phyloP scores from a whole-genome alignment of 192 early-diverging fungal species.

The Phycomyces nitens region DNA sequence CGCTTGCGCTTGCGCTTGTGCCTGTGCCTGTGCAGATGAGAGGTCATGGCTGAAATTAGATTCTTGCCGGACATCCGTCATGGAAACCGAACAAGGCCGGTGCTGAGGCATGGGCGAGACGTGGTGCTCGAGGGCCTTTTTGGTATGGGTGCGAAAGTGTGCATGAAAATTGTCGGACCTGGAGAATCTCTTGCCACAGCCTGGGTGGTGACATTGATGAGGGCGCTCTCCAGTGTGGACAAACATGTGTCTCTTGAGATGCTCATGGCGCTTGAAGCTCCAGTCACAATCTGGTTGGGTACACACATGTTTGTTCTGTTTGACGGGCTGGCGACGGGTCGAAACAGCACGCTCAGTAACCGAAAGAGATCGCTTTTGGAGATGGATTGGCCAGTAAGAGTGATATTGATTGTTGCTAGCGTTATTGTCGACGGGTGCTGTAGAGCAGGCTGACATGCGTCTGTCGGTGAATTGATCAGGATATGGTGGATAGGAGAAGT shows the following conservation, averaged over 20 bases:
- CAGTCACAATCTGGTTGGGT: slow-evolving; percentile 42
- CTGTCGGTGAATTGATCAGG: slow-evolving; percentile 10
- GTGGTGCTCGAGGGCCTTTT: slow-evolving; percentile 51
- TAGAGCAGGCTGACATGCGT: slow-evolving; percentile 2
- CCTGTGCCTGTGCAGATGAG: no score
- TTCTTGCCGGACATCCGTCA: slow-evolving; percentile 2
- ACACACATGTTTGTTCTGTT: slow-evolving; percentile 42
- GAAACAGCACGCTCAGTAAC: slow-evolving; percentile 11
- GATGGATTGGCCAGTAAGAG: slow-evolving; percentile 11
- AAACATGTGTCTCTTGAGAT: slow-evolving; percentile 76
- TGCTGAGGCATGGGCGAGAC: not conserved
- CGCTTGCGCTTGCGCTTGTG: no score
- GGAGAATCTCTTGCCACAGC: slow-evolving; percentile 78
- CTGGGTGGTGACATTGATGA: slow-evolving; percentile 62
- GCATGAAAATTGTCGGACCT: slow-evolving; percentile 75
- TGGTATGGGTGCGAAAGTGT: slow-evolving; percentile 70
- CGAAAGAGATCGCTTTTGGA: slow-evolving; percentile 13
- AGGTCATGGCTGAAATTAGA: no score
- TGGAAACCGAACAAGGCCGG: no score
- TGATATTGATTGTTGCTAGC: slow-evolving; percentile 7
- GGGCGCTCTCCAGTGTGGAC: slow-evolving; percentile 75
- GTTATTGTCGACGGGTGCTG: slow-evolving; percentile 1
- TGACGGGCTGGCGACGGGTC: slow-evolving; percentile 18
- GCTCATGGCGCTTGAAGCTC: slow-evolving; percentile 78
- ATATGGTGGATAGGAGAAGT: slow-evolving; percentile 8